Base-by-base conservation (phyloP, 768 basidiomycete species). In the Xanthoconium stramineum region DNA sequence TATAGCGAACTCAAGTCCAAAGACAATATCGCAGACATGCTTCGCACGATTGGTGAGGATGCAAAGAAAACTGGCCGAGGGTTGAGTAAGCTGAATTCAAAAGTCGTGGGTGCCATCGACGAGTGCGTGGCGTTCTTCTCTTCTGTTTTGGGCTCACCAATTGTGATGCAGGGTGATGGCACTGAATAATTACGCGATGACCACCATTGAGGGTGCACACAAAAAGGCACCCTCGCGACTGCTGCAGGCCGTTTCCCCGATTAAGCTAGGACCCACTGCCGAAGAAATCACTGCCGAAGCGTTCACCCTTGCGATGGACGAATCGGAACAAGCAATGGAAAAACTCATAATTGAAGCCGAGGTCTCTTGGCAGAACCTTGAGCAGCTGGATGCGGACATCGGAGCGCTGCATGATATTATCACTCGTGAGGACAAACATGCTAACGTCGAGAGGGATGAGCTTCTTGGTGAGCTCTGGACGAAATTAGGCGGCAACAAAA, bases 91-190 rank as follows among this genome's bases (percentile, higher is more conserved):
- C 73, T 92, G 40, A 79, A 80, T 36, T 74, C 89, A 4, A 87
- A 79, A 63, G 80, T 91, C n/a, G 79, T 81, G 36, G 86, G 88
- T 35, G 82, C 88, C 0, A 85, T 91, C 2, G 90, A 92, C 58
- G 83, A 74, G 89, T 89, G 53, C 65, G 84, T 71, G 1, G 1
- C 32, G n/a, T 12, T 15, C 1, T 9, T 0, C 24, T 1, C 39
- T 39, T 45, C 30, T 52, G 10, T 20, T 14, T 3, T n/a, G 28
- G 44, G 24, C 20, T 36, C 55, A 20, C 57, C 62, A 15, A 61
- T 43, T 10, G 32, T 48, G 5, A 33, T 45, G 32, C 19, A 91
- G 88, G 44, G 83, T 91, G 61, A 78, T 88, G 71, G 86, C 89
- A 0, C 76, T 89, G 49, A 91, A 89, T 57, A 84, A 84, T 52